Base-by-base conservation (phyloP, 106 monocot genomes). In the Vanilla planifolia region DNA sequence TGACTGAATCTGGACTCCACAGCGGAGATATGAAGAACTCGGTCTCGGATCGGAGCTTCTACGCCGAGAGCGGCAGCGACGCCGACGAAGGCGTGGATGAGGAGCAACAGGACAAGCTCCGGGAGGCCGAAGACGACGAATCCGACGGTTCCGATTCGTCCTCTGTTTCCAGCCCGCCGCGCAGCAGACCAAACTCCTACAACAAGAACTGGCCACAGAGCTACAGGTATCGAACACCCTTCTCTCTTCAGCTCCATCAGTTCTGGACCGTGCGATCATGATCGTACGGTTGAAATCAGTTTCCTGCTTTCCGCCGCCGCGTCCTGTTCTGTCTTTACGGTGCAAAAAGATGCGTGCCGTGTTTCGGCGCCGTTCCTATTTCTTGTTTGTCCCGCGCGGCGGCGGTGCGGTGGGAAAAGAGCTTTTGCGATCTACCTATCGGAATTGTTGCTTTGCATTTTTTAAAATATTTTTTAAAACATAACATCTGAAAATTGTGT, bases 131-230 rank as follows among this genome's bases (percentile, higher is more conserved):
- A 13, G 69, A 43, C 19, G 66, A 43, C 17, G 80, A 51, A 46
- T 74, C 77, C 3, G 78, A 78, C 61, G 73, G 61, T 41, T 80
- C 84, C 0, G 80, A 85, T 63, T 72, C 75, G n/a, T 73, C 75
- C 23, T 68, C 66, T 1, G 62, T 16, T 30, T 73, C 36, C 4
- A 72, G 71, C 68, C 63, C 69, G 26, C 80, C 68, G 14, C 69
- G 80, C 13, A 78, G 74, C 75, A 68, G 68, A 35, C 89, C 89
- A 1, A 81, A 55, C 72, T 89, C 89, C 16, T 89, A 85, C 62
- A 78, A 61, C 62, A 71, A 77, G 24, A 48, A 33, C 26, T 89
- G 89, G 89, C 89, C 89, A 1, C 89, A 89, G 66, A 89, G 83
- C 48, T 89, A 89, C 84, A 84, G 89, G 89, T 89, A 78, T 16